Evolutionary conservation across 371 early-diverging fungal genomes (phyloP).

Genomic region (Capillidium heterosporum): DNA sequence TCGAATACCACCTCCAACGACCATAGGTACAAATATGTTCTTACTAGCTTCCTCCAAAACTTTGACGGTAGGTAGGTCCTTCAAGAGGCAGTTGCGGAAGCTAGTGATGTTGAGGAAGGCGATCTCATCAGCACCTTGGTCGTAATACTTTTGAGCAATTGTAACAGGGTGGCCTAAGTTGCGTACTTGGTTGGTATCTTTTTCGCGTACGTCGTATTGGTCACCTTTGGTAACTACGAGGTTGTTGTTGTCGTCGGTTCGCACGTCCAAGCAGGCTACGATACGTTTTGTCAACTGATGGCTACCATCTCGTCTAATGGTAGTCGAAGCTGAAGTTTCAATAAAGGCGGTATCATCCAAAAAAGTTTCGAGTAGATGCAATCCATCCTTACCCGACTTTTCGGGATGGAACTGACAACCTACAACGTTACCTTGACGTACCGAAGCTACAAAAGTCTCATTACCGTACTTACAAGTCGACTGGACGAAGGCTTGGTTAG

Average conservation of each 20-base stretch:
- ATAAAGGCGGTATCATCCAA: conserved; percentile 49
- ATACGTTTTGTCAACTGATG: conserved; percentile 71
- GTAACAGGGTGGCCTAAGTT: conserved; percentile 95
- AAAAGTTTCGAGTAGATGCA: conserved; percentile 63
- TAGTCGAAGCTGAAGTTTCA: conserved; percentile 93
- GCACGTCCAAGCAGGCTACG: conserved; percentile 93
- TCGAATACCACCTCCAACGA: conserved; percentile 95
- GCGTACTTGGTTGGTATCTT: conserved; percentile 47
- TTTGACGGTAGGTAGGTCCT: conserved; percentile 87
- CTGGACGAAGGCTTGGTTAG: conserved; percentile 44
- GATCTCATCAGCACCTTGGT: conserved; percentile 93
- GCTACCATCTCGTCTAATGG: conserved; percentile 63
- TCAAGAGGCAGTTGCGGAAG: conserved; percentile 78
- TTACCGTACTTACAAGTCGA: conserved; percentile 65
- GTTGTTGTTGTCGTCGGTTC: conserved; percentile 88
- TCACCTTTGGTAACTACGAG: conserved; percentile 97
- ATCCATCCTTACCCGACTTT: conserved; percentile 82
- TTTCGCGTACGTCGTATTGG: conserved; percentile 93
- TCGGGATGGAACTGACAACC: conserved; percentile 97
- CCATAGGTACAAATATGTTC: conserved; percentile 89
- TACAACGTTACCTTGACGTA: conserved; percentile 71
- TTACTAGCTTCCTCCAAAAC: conserved; percentile 73
- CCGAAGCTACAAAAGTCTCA: conserved; percentile 65
- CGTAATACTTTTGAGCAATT: conserved; percentile 75
- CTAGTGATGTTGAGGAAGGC: conserved; percentile 94